These are phyloP conservation scores for Karstenula rhodostoma DNA, from an alignment of 2,329 filamentous ascomycete species.

Conservation along the genomic window DNA sequence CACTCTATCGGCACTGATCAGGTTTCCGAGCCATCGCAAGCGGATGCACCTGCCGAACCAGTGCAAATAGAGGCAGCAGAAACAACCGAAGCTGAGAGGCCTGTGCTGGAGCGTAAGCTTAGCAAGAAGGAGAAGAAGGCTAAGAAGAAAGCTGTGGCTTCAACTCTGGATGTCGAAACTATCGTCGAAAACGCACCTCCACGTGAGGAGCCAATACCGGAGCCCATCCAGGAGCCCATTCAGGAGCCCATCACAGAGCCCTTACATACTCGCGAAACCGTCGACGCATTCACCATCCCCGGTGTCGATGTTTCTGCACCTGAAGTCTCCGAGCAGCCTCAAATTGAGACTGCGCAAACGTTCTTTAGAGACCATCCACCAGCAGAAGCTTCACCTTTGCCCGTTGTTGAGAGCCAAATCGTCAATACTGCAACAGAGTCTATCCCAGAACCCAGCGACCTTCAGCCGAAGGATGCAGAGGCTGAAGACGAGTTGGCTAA, in stretches of 20 bases:
- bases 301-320: not conserved
- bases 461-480: slow-evolving; percentile 18
- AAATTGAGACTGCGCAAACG: not conserved
- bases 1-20: slow-evolving; percentile 13
- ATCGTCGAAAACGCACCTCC: slow-evolving; percentile 9
- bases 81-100: slow-evolving; percentile 22
- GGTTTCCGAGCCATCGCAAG: slow-evolving; percentile 10
- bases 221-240: not conserved
- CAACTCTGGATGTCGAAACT: slow-evolving; percentile 19
- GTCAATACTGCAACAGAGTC: slow-evolving; percentile 10
- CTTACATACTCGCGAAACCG: not conserved
- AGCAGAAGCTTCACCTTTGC: not conserved
- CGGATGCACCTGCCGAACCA: not conserved
- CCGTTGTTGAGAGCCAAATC: not conserved
- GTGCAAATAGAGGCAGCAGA: slow-evolving; percentile 13
- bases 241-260: not conserved
- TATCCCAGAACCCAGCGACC: slow-evolving; percentile 9
- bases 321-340: not conserved
- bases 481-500: slow-evolving; percentile 25
- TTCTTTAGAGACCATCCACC: not conserved
- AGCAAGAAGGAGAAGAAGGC: slow-evolving; percentile 47
- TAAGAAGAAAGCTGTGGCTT: slow-evolving; percentile 29
- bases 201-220: not conserved
- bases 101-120: slow-evolving; percentile 35
- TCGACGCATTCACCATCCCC: not conserved